Conservation (phyloP, 768 basidiomycete genomes). For the Tulasnella sp. region DNA sequence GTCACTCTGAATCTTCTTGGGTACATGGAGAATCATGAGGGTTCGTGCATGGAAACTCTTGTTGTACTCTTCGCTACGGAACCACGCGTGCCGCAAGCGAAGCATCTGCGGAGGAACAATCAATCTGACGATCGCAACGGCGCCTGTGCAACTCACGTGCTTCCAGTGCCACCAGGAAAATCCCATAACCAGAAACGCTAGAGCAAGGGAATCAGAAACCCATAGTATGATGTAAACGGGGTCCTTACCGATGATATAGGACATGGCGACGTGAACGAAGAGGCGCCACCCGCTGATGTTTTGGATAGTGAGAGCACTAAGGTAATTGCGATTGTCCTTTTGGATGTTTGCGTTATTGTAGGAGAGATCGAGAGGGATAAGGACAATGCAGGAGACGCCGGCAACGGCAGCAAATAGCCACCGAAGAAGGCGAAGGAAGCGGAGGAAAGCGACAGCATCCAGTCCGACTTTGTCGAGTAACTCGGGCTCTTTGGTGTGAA, state of each 20-base stretch:
- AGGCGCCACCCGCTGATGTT: slow-evolving; percentile 56
- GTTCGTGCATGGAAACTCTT: slow-evolving; percentile 90
- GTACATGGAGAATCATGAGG: slow-evolving; percentile 66
- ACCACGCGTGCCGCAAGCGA: slow-evolving; percentile 70
- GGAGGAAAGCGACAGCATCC: slow-evolving; percentile 85
- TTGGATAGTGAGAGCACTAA: slow-evolving; percentile 77
- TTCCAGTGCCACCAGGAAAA: slow-evolving; percentile 66
- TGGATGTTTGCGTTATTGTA: slow-evolving; percentile 66
- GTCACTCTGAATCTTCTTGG: slow-evolving; percentile 71
- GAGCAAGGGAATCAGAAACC: slow-evolving; percentile 19
- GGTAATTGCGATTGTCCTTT: slow-evolving; percentile 36
- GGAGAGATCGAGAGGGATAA: slow-evolving; percentile 75
- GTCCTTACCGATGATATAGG: slow-evolving; percentile 58
- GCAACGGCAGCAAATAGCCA: slow-evolving; percentile 56
- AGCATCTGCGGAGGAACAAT: slow-evolving; percentile 40
- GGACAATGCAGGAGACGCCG: slow-evolving; percentile 49
- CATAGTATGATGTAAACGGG: background rate
- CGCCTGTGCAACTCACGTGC: slow-evolving; percentile 17
- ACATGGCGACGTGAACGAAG: slow-evolving; percentile 72
- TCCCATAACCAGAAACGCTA: slow-evolving; percentile 43
- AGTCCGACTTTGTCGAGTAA: slow-evolving; percentile 79
- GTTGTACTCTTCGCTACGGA: slow-evolving; percentile 49
- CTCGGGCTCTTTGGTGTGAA: slow-evolving; percentile 77
- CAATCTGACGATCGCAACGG: background rate
- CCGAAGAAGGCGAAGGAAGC: slow-evolving; percentile 79